Evolutionary conservation across 148 eudicot genomes (phyloP).

Genomic region (Rhododendron molle): DNA sequence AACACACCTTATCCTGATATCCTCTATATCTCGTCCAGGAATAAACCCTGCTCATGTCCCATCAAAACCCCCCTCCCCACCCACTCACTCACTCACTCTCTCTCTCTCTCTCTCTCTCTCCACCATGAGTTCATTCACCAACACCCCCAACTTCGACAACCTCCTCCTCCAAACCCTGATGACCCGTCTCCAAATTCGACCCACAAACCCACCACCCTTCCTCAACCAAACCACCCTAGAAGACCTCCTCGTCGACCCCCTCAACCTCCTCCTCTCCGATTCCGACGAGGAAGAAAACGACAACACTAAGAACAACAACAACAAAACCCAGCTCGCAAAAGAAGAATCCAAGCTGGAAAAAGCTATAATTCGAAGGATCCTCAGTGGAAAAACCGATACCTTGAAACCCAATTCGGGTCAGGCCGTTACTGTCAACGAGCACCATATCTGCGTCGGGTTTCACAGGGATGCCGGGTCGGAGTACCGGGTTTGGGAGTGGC

Average conservation of each 20-base stretch:
- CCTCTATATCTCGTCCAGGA: too few species aligned
- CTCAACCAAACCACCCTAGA: conserved; percentile 58
- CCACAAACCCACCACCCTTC: conserved; percentile 21
- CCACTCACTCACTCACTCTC: too few species aligned
- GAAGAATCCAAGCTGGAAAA: conserved; percentile 82
- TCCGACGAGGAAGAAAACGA: conserved; percentile 24
- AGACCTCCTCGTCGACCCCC: conserved; percentile 54
- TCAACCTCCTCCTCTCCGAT: conserved; percentile 22
- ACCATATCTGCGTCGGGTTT: conserved; percentile 86
- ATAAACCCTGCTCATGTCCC: too few species aligned
- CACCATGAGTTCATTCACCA: conserved; percentile 28
- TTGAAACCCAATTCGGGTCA: conserved; percentile 91
- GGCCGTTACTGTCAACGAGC: conserved; percentile 70
- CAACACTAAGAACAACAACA: conserved; percentile 11
- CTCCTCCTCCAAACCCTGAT: conserved; percentile 40
- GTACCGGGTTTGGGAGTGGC: conserved; percentile 99
- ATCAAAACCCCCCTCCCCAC: too few species aligned
- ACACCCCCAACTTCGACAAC: conserved; percentile 68
- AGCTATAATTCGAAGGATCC: conserved; percentile 55
- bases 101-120: background rate
- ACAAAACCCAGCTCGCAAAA: conserved; percentile 50
- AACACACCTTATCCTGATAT: too few species aligned
- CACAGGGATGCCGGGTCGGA: conserved; percentile 67
- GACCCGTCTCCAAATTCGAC: conserved; percentile 42
- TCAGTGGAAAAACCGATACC: conserved; percentile 49